These are phyloP conservation scores for Tricholoma sp. DNA, from an alignment of 768 basidiomycete species.

Conservation along the genomic window DNA sequence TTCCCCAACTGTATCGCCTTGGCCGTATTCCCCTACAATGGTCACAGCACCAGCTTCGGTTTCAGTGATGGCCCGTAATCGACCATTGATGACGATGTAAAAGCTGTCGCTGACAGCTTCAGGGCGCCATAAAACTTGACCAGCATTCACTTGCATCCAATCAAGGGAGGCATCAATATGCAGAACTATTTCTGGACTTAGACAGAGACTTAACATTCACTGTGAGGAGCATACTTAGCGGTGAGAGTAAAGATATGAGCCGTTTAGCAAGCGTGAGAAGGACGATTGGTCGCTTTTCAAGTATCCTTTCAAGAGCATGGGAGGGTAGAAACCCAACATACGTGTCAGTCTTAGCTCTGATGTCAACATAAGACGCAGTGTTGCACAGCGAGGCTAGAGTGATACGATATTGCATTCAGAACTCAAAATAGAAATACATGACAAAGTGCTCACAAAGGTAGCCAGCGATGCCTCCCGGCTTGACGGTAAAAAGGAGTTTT, in stretches of 20 bases:
- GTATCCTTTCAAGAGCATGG: conserved; percentile 79
- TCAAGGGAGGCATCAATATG: conserved; percentile 97
- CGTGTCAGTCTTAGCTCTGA: conserved; percentile 95
- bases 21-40: conserved; percentile 91
- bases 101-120: conserved; percentile 91
- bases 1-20: conserved; percentile 96
- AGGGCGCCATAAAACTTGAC: conserved; percentile 92
- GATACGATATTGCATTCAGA: not conserved
- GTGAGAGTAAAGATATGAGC: conserved; percentile 91
- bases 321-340: conserved; percentile 95
- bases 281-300: conserved; percentile 94
- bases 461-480: conserved; percentile 96
- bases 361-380: conserved; percentile 93
- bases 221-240: conserved; percentile 59
- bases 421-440: not conserved
- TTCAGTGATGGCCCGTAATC: conserved; percentile 85
- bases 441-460: conserved; percentile 63
- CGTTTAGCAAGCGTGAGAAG: conserved; percentile 93
- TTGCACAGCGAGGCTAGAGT: conserved; percentile 77
- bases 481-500: conserved; percentile 88
- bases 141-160: conserved; percentile 96
- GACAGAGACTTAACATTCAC: not conserved
- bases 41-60: conserved; percentile 69
- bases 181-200: conserved; percentile 50
- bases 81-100: conserved; percentile 97